phyloP scores from a whole-genome alignment of 179 eudicot species.

The Beta lomatogona region DNA sequence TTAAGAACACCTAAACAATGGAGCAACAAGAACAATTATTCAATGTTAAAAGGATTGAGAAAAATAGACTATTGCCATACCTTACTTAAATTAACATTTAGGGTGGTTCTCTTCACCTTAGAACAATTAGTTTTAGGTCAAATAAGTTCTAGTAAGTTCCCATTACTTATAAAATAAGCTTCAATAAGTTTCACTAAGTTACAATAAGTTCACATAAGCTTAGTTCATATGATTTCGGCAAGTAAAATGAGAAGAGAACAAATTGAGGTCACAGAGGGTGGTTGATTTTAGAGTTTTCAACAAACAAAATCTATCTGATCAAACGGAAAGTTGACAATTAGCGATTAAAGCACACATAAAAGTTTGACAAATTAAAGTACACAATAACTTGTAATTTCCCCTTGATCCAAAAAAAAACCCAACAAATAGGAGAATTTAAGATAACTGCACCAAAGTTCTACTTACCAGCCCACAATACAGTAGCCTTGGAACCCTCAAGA shows the following conservation, averaged over 20 bases:
- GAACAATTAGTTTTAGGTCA: too few species aligned
- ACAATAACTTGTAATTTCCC: too few species aligned
- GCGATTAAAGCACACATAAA: background rate
- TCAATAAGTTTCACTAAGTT: too few species aligned
- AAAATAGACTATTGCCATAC: too few species aligned
- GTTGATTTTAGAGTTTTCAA: background rate
- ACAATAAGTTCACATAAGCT: too few species aligned
- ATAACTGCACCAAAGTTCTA: background rate
- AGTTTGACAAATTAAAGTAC: too few species aligned
- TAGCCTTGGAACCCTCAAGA: conserved; percentile 76
- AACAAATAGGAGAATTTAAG: background rate
- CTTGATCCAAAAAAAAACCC: background rate
- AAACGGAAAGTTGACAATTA: background rate
- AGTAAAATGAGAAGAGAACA: too few species aligned
- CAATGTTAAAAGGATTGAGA: background rate
- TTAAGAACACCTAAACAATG: conserved; percentile 59
- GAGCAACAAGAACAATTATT: background rate
- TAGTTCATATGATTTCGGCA: too few species aligned
- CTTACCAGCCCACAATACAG: conserved; percentile 92
- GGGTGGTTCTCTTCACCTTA: too few species aligned
- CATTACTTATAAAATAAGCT: too few species aligned
- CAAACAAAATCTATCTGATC: background rate
- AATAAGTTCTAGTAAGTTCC: too few species aligned
- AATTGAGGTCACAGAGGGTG: background rate
- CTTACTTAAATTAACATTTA: too few species aligned